phyloP scores from a whole-genome alignment of 495 filamentous ascomycete genomes.

The Pyrenula aspistea region DNA sequence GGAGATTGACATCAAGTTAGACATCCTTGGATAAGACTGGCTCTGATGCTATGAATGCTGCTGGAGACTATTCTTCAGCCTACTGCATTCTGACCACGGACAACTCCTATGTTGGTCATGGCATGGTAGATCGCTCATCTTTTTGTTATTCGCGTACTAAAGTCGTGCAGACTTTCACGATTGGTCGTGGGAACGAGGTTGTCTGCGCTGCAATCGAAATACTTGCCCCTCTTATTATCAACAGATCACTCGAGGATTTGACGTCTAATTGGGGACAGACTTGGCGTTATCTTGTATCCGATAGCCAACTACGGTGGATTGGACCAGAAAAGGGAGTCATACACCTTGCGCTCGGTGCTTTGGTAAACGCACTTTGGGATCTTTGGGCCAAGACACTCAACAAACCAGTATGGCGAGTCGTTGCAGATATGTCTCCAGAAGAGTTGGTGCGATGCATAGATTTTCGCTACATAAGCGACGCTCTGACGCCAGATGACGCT shows the following conservation, averaged over 20 bases:
- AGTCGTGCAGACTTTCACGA: conserved; percentile 70
- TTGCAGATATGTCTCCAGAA: conserved; percentile 80
- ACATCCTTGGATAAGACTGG: conserved; percentile 92
- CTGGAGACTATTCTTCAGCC: conserved; percentile 83
- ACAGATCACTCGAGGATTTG: conserved; percentile 61
- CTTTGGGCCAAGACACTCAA: conserved; percentile 78
- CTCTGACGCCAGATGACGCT: conserved; percentile 79
- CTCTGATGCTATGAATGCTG: conserved; percentile 94
- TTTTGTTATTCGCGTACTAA: neutral
- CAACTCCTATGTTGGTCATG: conserved; percentile 60
- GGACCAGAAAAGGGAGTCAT: conserved; percentile 93
- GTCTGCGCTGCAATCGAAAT: conserved; percentile 76
- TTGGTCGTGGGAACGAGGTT: conserved; percentile 89
- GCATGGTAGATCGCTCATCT: conserved; percentile 53
- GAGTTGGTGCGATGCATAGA: conserved; percentile 81
- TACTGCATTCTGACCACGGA: conserved; percentile 89
- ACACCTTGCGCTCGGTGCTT: conserved; percentile 79
- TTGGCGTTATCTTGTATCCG: conserved; percentile 82
- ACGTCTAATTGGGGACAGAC: conserved; percentile 77
- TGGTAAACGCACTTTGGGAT: conserved; percentile 92
- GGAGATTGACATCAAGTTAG: conserved; percentile 17
- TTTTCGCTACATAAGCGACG: conserved; percentile 89
- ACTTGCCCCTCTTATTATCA: conserved; percentile 59
- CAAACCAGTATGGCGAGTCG: conserved; percentile 85
- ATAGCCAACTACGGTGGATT: conserved; percentile 88